Conservation (phyloP, 2,329 filamentous ascomycete species). For the Claviceps arundinis region DNA sequence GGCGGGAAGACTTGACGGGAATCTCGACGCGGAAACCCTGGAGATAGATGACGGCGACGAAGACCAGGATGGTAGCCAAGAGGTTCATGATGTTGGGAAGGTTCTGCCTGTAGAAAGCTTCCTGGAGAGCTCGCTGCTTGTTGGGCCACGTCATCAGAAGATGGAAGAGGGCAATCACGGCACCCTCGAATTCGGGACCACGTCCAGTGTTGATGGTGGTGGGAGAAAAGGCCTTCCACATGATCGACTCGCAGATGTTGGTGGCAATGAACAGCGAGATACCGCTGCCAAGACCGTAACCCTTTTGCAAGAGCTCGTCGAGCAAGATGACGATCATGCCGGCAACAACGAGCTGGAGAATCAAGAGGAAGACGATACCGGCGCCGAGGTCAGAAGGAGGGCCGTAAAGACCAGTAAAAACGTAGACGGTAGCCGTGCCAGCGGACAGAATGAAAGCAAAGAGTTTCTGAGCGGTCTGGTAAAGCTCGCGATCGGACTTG, state of each 20-base stretch:
- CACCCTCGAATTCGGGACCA: slow-evolving; percentile 97
- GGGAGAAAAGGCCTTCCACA: slow-evolving; percentile 99
- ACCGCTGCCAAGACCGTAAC: slow-evolving; percentile 93
- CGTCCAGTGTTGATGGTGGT: slow-evolving; percentile 99
- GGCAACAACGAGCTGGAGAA: slow-evolving; percentile 93
- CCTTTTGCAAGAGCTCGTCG: slow-evolving; percentile 98
- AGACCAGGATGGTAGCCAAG: slow-evolving; percentile 81
- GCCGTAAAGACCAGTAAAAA: slow-evolving; percentile 95
- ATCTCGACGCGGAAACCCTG: slow-evolving; percentile 99
- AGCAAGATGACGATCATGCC: slow-evolving; percentile 98
- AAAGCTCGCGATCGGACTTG: slow-evolving; percentile 98
- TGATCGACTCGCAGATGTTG: slow-evolving; percentile 99
- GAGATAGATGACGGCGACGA: slow-evolving; percentile 96
- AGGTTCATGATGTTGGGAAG: slow-evolving; percentile 99
- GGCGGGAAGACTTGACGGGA: slow-evolving; percentile 96
- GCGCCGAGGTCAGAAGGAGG: slow-evolving; percentile 92
- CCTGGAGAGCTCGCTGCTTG: slow-evolving; percentile 96
- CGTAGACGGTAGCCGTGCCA: slow-evolving; percentile 94
- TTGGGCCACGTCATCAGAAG: slow-evolving; percentile 96
- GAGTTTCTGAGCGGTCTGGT: slow-evolving; percentile 98
- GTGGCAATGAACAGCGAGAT: slow-evolving; percentile 99
- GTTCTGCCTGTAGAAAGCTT: slow-evolving; percentile 99
- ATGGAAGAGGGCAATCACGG: slow-evolving; percentile 95
- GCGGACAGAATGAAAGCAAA: slow-evolving; percentile 96
- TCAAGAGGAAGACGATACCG: slow-evolving; percentile 94